Percentiles rank a stretch among this genome's conserved stretches.
These are phyloP conservation scores for Aureococcus anophagefferens DNA, from an alignment of 108 stramenopile genomes.

Conservation along the genomic window DNA sequence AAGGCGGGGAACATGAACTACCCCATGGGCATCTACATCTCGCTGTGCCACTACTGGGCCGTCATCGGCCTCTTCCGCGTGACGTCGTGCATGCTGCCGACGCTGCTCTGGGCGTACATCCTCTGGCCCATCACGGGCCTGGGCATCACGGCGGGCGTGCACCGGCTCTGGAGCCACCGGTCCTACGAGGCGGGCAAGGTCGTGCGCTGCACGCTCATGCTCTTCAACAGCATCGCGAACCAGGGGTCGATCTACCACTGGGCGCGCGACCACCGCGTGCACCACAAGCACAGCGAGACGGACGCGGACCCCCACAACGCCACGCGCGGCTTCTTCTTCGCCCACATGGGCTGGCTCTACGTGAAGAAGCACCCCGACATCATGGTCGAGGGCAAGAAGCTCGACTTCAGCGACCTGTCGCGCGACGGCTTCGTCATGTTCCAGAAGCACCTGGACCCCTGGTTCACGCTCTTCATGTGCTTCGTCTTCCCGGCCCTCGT, in stretches of 20 bases:
- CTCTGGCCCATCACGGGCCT: slow-evolving; percentile 95
- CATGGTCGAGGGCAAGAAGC: slow-evolving; percentile 79
- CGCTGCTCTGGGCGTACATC: slow-evolving; percentile 81
- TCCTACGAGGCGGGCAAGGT: slow-evolving; percentile 76
- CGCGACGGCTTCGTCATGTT: slow-evolving; percentile 83
- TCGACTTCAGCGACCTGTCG: slow-evolving; percentile 82
- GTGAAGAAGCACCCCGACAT: slow-evolving; percentile 94
- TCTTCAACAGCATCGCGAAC: slow-evolving; percentile 95
- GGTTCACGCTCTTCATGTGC: slow-evolving; percentile 98
- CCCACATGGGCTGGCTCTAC: slow-evolving; percentile 99
- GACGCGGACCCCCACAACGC: slow-evolving; percentile 99
- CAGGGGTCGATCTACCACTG: slow-evolving; percentile 98
- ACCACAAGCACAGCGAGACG: slow-evolving; percentile 97
- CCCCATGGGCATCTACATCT: slow-evolving; percentile 94
- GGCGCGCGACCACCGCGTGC: slow-evolving; percentile 92
- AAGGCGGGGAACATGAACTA: slow-evolving; percentile 87
- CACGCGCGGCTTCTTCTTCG: slow-evolving; percentile 97
- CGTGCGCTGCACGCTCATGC: slow-evolving; percentile 79
- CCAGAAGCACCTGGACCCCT: slow-evolving; percentile 86
- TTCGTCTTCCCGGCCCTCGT: slow-evolving; percentile 92
- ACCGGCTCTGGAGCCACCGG: slow-evolving; percentile 92
- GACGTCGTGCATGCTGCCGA: slow-evolving; percentile 54
- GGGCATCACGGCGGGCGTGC: slow-evolving; percentile 96
- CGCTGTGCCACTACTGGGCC: slow-evolving; percentile 76
- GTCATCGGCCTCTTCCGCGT: slow-evolving; percentile 59